Percentiles rank a stretch among this genome's conserved stretches.
phyloP scores from a whole-genome alignment of 306 rosid genomes.

The Pueraria montana region DNA sequence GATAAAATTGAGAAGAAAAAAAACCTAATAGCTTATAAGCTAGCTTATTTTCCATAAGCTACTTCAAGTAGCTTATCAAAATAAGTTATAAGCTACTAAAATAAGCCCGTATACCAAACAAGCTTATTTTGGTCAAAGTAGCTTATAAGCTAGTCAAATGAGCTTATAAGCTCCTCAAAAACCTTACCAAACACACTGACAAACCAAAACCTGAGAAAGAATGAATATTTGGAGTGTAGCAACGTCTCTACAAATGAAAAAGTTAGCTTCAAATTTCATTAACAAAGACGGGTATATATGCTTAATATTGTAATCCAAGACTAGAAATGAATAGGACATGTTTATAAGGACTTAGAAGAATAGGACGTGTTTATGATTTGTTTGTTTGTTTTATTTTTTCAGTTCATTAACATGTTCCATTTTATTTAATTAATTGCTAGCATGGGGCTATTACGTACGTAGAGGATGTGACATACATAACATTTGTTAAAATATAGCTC shows the following conservation, averaged over 20 bases:
- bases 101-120: too few species aligned
- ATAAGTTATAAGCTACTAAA: too few species aligned
- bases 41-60: too few species aligned
- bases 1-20: too few species aligned
- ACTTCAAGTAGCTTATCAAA: too few species aligned
- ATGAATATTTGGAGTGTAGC: not conserved
- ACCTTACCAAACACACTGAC: too few species aligned
- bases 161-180: too few species aligned
- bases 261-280: conserved; percentile 23
- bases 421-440: not conserved
- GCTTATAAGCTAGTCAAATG: too few species aligned
- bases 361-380: not conserved
- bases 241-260: not conserved
- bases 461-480: conserved; percentile 17
- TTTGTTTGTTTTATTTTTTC: not conserved
- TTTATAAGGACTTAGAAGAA: not conserved
- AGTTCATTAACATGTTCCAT: not conserved
- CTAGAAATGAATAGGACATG: not conserved
- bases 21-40: too few species aligned
- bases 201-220: conserved; percentile 7
- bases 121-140: too few species aligned
- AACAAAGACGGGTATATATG: conserved; percentile 6
- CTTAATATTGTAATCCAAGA: not conserved
- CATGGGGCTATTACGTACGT: not conserved
- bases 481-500: not conserved